Evolutionary conservation across 495 filamentous ascomycete genomes (phyloP).

Genomic region (Podospora tetraspora): DNA sequence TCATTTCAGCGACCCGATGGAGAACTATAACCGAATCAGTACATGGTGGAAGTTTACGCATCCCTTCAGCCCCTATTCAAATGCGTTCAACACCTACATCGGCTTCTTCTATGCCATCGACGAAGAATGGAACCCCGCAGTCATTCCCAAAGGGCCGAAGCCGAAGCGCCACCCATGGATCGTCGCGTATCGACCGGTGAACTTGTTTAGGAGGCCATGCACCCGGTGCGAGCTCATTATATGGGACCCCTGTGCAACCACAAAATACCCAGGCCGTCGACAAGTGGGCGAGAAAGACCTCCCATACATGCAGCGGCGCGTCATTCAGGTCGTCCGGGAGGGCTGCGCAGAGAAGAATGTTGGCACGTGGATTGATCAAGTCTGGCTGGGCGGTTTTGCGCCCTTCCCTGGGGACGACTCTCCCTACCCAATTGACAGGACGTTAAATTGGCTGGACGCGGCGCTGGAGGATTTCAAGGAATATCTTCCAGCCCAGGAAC

Average conservation of each 20-base stretch:
- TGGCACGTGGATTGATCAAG: conserved; percentile 25
- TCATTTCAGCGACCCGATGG: conserved; percentile 27
- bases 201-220: conserved; percentile 25
- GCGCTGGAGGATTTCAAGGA: conserved; percentile 21
- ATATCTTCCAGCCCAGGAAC: conserved; percentile 28
- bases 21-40: conserved; percentile 27
- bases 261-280: conserved; percentile 15
- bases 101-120: conserved; percentile 45
- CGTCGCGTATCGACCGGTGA: conserved; percentile 34
- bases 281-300: conserved; percentile 23
- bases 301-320: conserved; percentile 35
- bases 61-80: conserved; percentile 10
- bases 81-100: conserved; percentile 31
- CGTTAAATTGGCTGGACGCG: conserved; percentile 20
- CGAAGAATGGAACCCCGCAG: conserved; percentile 31
- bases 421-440: conserved; percentile 20
- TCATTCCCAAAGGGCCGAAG: conserved; percentile 11
- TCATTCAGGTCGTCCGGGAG: conserved; percentile 31
- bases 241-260: conserved; percentile 36
- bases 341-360: conserved; percentile 20
- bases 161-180: conserved; percentile 38
- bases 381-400: conserved; percentile 38
- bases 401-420: conserved; percentile 13
- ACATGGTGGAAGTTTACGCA: conserved; percentile 32
- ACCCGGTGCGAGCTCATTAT: conserved; percentile 38